Evolutionary conservation across 306 rosid species (phyloP), one percentile per base, ranked within the genome.

Genomic region (Corylus avellana): DNA sequence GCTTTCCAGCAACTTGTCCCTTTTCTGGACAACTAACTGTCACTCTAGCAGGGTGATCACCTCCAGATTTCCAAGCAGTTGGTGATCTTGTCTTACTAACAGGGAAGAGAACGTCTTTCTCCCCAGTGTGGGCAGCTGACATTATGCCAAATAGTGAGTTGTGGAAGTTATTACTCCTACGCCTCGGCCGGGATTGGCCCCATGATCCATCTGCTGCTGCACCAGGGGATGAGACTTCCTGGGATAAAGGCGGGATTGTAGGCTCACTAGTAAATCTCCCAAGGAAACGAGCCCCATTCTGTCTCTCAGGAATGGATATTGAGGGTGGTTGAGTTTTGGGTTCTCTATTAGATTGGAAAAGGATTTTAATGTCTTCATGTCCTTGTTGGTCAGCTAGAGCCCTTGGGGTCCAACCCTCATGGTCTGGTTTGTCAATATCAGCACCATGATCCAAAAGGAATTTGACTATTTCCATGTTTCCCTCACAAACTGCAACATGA

Each of bases 141-240:
- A 93, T 96, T 35, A 96, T 81, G 58, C 98, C 97, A 32, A 96
- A 89, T 51, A 96, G 78, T 0, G 96, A 93, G 84, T 96, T 96
- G 73, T 91, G 86, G 66, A 83, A 93, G 84, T 88, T 93, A 79
- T 70, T 87, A 16, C 73, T 82, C 83, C 89, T 84, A 48, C 97
- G 92, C 81, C 98, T 83, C 0, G 94, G 94, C 3, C 89, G 90
- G 76, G 62, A 77, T 12, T 77, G 86, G 37, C 79, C 80, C 89
- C 77, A 78, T 69, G 90, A 69, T 17, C 85, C 84, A 4, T 92
- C 95, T 0, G 71, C 17, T 37, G 51, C 11, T 17, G 81, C 83
- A 22, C 22, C 22, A 0, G 55, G 79, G 77, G 89, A 86, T 7
- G 88, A 78, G 67, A 66, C 84, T 2, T 86, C 90, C 53, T 63